Evolutionary conservation across 768 basidiomycete genomes (phyloP).

Genomic region (Russula sp.): DNA sequence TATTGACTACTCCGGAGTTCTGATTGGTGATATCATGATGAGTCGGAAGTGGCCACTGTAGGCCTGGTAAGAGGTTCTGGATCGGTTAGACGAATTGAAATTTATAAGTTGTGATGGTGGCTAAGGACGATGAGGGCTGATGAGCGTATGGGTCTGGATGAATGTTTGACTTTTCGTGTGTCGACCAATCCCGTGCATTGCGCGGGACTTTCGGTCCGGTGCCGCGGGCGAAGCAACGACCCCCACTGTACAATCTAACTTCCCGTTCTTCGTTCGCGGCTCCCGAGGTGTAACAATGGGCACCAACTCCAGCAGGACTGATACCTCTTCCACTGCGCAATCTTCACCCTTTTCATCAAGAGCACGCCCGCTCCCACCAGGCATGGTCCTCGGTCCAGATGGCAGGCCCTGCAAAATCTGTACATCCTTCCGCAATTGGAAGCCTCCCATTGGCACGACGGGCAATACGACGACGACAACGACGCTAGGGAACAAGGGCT

Average conservation of each 20-base stretch:
- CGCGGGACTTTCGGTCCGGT: not conserved
- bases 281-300: not conserved
- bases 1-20: not conserved
- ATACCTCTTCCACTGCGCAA: not conserved
- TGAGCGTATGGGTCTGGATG: too few species aligned
- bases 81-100: too few species aligned
- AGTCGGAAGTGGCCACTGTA: too few species aligned
- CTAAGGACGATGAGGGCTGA: too few species aligned
- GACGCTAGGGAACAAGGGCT: not conserved
- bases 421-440: constrained; percentile 74
- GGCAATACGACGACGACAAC: constrained; percentile 33
- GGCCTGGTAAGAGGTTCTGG: too few species aligned
- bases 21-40: not conserved
- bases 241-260: too few species aligned
- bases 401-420: constrained; percentile 96
- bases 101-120: too few species aligned
- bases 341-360: not conserved
- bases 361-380: constrained; percentile 56
- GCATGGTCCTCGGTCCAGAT: constrained; percentile 86
- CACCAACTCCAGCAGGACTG: not conserved
- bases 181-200: not conserved
- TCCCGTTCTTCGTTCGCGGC: not conserved
- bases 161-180: too few species aligned
- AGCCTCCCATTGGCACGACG: constrained; percentile 36
- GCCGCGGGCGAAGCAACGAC: too few species aligned